Evolutionary conservation across 2,329 filamentous ascomycete genomes (phyloP).

Genomic region (Thielaviopsis musarum): DNA sequence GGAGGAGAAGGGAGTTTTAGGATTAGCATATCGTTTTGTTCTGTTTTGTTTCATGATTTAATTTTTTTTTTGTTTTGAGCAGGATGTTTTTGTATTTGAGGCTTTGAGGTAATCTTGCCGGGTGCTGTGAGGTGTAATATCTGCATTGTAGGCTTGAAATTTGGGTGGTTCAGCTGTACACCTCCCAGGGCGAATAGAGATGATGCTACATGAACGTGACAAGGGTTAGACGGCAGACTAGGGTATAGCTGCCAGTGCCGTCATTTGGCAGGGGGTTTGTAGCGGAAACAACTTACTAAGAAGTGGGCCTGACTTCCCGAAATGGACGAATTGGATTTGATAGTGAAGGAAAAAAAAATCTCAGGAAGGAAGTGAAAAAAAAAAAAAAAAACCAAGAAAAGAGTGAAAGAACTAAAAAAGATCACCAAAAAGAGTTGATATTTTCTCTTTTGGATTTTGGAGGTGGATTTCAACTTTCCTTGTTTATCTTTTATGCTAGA

Average conservation of each 20-base stretch:
- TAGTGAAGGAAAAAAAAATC: neutral
- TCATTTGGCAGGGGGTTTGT: neutral
- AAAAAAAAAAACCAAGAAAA: neutral
- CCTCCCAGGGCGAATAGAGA: too few species aligned
- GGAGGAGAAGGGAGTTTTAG: neutral
- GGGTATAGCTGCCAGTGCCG: neutral
- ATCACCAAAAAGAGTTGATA: neutral
- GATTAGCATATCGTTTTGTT: neutral
- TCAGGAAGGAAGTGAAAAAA: neutral
- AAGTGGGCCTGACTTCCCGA: neutral
- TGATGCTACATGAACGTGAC: neutral
- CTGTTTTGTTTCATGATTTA: neutral
- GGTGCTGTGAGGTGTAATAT: too few species aligned
- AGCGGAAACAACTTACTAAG: neutral
- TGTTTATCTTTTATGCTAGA: neutral
- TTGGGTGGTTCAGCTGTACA: too few species aligned
- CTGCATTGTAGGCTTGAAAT: too few species aligned
- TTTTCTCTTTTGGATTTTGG: neutral
- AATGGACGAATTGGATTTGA: neutral
- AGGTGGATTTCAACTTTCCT: neutral
- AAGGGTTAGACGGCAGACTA: neutral
- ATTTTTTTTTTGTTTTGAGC: neutral
- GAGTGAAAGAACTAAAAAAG: neutral
- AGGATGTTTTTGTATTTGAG: too few species aligned
- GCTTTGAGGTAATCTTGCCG: too few species aligned